Evolutionary conservation across 1,139 yeast species (phyloP).

Genomic region (Kluyveromyces sp.): DNA sequence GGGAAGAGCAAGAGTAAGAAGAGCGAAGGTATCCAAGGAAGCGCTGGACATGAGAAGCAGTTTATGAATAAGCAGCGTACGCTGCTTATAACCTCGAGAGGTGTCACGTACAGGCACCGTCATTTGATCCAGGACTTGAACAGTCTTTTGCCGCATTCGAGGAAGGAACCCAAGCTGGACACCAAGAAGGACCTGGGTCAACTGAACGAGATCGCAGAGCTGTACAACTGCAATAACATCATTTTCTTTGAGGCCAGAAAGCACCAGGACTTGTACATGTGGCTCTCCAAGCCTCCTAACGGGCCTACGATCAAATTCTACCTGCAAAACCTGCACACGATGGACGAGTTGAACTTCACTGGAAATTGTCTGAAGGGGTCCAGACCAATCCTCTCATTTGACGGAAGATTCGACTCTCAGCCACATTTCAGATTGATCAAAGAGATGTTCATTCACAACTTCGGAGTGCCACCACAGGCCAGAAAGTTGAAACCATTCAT

Average conservation of each 20-base stretch:
- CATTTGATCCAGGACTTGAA: conserved; percentile 81
- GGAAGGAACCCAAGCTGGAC: conserved; percentile 95
- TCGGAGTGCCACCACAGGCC: conserved; percentile 96
- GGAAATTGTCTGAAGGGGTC: conserved; percentile 96
- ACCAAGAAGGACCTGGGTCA: conserved; percentile 84
- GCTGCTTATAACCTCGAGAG: conserved; percentile 85
- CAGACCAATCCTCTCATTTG: conserved; percentile 91
- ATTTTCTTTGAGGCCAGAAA: conserved; percentile 94
- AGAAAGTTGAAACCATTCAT: conserved; percentile 90
- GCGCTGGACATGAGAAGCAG: conserved; percentile 18
- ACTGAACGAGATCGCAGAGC: conserved; percentile 90
- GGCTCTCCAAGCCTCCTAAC: conserved; percentile 95
- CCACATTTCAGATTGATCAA: conserved; percentile 70
- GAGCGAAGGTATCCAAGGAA: conserved; percentile 33
- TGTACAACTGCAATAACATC: conserved; percentile 94
- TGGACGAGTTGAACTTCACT: conserved; percentile 91
- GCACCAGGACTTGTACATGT: conserved; percentile 89
- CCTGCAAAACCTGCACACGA: conserved; percentile 89
- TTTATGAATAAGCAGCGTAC: conserved; percentile 70
- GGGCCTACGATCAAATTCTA: conserved; percentile 96
- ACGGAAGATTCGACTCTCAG: conserved; percentile 58
- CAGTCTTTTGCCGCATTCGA: conserved; percentile 82
- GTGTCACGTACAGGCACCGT: conserved; percentile 91
- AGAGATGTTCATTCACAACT: conserved; percentile 77
- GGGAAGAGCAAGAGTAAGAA: conserved; percentile 21